A percentile compares a stretch with the other conserved stretches of the same genome.
Evolutionary conservation across 257 asterid species (phyloP).

Genomic region (Vinca minor): DNA sequence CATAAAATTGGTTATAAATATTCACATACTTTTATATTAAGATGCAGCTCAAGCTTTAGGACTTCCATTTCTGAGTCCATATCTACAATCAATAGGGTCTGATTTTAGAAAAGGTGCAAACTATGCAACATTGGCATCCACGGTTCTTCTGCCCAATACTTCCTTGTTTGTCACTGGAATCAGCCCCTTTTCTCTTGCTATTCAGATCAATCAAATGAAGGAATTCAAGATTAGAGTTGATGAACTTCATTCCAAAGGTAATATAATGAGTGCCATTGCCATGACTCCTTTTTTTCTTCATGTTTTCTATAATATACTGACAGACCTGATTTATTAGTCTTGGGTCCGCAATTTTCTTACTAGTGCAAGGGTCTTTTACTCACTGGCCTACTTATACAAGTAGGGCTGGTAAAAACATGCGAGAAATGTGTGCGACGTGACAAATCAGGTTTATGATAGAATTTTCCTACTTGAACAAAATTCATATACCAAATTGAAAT

Average conservation of each 20-base stretch:
- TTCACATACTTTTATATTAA: not conserved
- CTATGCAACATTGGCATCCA: conserved; percentile 62
- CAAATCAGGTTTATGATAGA: too few species aligned
- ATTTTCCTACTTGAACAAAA: not conserved
- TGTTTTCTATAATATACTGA: too few species aligned
- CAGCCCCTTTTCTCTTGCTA: conserved; percentile 60
- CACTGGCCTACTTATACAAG: too few species aligned
- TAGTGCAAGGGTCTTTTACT: too few species aligned
- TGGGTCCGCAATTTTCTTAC: too few species aligned
- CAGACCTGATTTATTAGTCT: too few species aligned
- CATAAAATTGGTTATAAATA: not conserved
- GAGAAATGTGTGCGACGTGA: too few species aligned
- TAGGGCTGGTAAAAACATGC: too few species aligned
- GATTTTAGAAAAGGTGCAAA: conserved; percentile 55
- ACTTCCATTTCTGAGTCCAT: conserved; percentile 59
- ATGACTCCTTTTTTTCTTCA: too few species aligned
- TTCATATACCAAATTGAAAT: not conserved
- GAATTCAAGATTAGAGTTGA: conserved; percentile 43
- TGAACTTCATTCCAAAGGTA: conserved; percentile 17
- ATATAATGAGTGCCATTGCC: too few species aligned
- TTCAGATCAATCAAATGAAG: conserved; percentile 59
- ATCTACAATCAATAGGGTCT: conserved; percentile 56
- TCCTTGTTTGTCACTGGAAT: conserved; percentile 49
- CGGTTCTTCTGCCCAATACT: conserved; percentile 50
- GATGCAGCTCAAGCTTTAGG: conserved; percentile 65